Evolutionary conservation across 1,284 basidiomycete species (phyloP).

Genomic region (Ustilago nuda): DNA sequence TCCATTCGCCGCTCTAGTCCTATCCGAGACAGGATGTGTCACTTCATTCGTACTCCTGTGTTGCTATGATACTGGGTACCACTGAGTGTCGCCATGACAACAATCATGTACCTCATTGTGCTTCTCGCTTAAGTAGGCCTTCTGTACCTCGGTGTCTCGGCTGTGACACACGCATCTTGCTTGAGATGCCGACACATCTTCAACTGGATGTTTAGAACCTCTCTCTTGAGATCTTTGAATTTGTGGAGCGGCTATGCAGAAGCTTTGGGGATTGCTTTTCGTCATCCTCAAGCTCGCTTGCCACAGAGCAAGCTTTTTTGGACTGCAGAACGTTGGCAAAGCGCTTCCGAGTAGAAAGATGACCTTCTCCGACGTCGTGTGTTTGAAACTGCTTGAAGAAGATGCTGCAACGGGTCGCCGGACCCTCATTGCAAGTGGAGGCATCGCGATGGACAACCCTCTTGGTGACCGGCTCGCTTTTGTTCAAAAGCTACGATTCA

Average conservation of each 20-base stretch:
- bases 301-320: not conserved
- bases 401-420: not conserved
- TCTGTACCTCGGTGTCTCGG: too few species aligned
- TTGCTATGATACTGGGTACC: too few species aligned
- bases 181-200: too few species aligned
- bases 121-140: too few species aligned
- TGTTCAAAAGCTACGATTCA: not conserved
- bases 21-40: too few species aligned
- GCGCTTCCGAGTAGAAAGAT: not conserved
- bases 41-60: too few species aligned
- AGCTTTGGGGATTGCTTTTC: not conserved
- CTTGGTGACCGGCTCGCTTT: not conserved
- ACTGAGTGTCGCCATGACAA: too few species aligned
- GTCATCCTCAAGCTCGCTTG: conserved; percentile 2
- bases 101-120: too few species aligned
- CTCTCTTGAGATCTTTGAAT: not conserved
- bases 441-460: not conserved
- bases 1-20: too few species aligned
- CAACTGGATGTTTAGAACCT: too few species aligned
- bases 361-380: not conserved
- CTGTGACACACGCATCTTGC: too few species aligned
- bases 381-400: not conserved
- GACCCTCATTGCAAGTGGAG: not conserved
- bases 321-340: not conserved
- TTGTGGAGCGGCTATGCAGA: conserved; percentile 25